Base-by-base conservation (phyloP, 768 basidiomycete genomes). In the Dioszegia aurantiaca region DNA sequence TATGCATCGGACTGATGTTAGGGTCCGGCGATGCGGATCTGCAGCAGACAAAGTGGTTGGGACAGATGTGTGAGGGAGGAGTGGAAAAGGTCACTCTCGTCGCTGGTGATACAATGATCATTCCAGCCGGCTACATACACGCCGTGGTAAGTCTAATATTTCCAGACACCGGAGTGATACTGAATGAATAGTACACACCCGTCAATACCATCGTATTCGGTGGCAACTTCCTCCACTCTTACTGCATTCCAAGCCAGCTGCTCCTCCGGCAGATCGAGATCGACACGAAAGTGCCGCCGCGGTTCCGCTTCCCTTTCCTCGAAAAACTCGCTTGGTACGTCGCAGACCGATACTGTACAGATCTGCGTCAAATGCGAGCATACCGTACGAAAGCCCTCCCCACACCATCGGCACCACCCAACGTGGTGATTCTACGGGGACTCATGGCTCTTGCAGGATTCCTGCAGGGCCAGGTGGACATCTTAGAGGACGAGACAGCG, bases 121-220 rank as follows among this genome's bases (percentile, higher is more conserved):
- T 95, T 53, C 91, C 94, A 1, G 86, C 90, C 1, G 94, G 94
- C 0, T 99, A 94, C 88, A 97, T 98, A 59, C 94, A 99, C 73
- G 90, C 91, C 11, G 94, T 99, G 39, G 92, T 94, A 74, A 74
- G 87, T 79, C 33, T n/a, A 19, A 37, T 36, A 10, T 19, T 27
- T 37, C 28, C 3, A 14, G 33, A 14, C 6, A 19, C 26, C 24
- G 5, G 5, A 9, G 19, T 33, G n/a, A 36, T 54, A 9, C 23
- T 44, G 49, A 5, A 56, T 42, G 23, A 58, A 31, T 66, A 94
- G 88, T 86, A 89, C 77, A 98, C 95, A 0, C 94, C 94, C 0
- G 77, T 82, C 30, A 92, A 99, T 73, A 87, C 93, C 3, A 80
- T 99, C 40, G 95, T 99, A 1, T 94, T 98, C 69, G 94, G 94